These are phyloP conservation scores for Xylaria polymorpha DNA, from an alignment of 2,329 filamentous ascomycete genomes.

Conservation along the genomic window DNA sequence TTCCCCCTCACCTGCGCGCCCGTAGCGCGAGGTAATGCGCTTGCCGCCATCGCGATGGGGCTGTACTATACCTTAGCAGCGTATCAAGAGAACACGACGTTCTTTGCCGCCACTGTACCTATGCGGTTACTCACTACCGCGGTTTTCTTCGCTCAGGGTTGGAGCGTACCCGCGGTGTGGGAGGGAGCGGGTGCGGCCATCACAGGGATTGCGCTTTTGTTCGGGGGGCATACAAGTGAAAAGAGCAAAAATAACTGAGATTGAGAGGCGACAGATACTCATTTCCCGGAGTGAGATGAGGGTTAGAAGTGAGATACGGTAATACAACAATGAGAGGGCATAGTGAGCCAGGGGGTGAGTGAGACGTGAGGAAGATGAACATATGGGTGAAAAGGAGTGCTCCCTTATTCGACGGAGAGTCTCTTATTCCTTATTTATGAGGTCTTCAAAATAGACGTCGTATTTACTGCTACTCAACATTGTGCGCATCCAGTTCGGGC, in stretches of 20 bases:
- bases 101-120: constrained; percentile 49
- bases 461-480: neutral
- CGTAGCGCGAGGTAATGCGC: constrained; percentile 39
- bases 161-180: constrained; percentile 46
- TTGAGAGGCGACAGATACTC: neutral
- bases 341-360: neutral
- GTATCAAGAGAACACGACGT: constrained; percentile 49
- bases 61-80: constrained; percentile 50
- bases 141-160: constrained; percentile 48
- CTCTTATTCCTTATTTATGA: neutral
- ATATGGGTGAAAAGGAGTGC: neutral
- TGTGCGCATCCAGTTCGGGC: neutral
- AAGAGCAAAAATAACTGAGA: constrained; percentile 16
- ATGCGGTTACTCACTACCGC: constrained; percentile 48
- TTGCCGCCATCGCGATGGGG: constrained; percentile 50
- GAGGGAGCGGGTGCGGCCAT: constrained; percentile 46
- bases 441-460: neutral
- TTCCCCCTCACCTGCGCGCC: constrained; percentile 36
- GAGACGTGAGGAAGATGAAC: neutral
- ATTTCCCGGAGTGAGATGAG: neutral
- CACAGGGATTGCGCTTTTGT: constrained; percentile 35
- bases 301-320: neutral
- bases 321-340: neutral
- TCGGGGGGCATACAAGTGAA: neutral
- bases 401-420: no score